Base-by-base conservation (phyloP, 2,329 filamentous ascomycete genomes). In the Claviceps pazoutovae region DNA sequence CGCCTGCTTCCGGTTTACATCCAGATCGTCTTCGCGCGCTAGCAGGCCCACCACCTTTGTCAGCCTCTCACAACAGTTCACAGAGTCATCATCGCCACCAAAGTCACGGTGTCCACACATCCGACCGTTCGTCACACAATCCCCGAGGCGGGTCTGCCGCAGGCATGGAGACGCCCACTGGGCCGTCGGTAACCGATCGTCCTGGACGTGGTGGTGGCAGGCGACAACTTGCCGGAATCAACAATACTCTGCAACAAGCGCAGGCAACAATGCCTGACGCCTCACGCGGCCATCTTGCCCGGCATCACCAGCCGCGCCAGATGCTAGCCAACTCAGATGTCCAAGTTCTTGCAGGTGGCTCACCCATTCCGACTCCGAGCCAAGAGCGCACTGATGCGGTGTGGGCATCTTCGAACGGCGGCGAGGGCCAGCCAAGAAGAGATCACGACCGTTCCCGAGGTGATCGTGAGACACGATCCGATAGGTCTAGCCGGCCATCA, bases 151-250 rank as follows among this genome's bases (percentile, higher is more conserved):
- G 38, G 56, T 57, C 62, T n/a, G 56, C 53, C 3, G 47, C 54
- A 19, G 66, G 68, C 3, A 48, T 54, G 3, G 58, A 55, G 17
- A 64, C 66, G 5, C 66, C 66, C 1, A 68, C 70, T 6, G 66
- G 66, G 0, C 66, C 66, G 14, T 59, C 66, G 26, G 57, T 60
- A 8, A 61, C 62, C 19, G 70, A 74, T 30, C 65, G 71, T 34
- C 53, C 58, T 26, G 58, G 63, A 39, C 61, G 60, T 30, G 66
- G 56, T 57, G 71, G 74, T 34, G 69, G 73, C 17, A 68, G 72
- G 53, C 70, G 79, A 53, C 77, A 82, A 57, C 67, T 83, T 34
- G 74, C 74, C 13, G 74, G 76, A 46, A 82, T 84, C 54, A 80
- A 82, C 57, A 79, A 66, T 55, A 78, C 73, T 49, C 69, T 82